These are phyloP conservation scores for Mycena belliarum DNA, from an alignment of 768 basidiomycete genomes.

Conservation along the genomic window DNA sequence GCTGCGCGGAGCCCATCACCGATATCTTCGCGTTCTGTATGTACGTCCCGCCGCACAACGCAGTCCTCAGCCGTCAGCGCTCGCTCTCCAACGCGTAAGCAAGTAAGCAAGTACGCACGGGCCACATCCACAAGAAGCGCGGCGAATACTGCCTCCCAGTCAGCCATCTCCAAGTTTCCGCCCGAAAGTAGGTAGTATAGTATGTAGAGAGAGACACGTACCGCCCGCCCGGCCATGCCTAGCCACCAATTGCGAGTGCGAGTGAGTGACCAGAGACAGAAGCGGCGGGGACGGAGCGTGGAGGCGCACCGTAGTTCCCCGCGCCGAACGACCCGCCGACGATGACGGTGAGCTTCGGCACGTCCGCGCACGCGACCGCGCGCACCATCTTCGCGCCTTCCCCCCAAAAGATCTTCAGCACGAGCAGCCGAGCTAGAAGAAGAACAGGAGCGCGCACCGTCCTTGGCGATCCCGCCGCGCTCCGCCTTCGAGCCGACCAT, in stretches of 20 bases:
- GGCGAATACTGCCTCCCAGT: constrained; percentile 83
- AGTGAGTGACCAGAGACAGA: not conserved
- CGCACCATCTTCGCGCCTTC: constrained; percentile 93
- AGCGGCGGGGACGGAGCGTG: too few species aligned
- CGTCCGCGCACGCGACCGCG: constrained; percentile 90
- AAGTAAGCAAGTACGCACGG: constrained; percentile 49
- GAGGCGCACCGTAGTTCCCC: constrained; percentile 81
- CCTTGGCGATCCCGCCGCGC: constrained; percentile 80
- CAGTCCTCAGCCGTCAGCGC: too few species aligned
- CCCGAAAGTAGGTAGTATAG: not conserved
- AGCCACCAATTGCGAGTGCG: not conserved
- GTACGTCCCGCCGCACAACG: too few species aligned
- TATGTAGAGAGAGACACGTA: constrained; percentile 41
- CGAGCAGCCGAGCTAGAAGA: not conserved
- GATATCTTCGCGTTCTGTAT: constrained; percentile 84
- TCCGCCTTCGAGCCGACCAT: constrained; percentile 98
- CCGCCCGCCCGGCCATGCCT: constrained; percentile 94
- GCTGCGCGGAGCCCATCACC: constrained; percentile 93
- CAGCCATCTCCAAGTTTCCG: not conserved
- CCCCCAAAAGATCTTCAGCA: too few species aligned
- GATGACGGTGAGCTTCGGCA: constrained; percentile 91
- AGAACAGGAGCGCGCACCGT: constrained; percentile 52
- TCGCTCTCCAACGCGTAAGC: too few species aligned
- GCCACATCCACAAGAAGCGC: constrained; percentile 98
- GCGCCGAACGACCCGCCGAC: constrained; percentile 95